Conservation (phyloP, 768 basidiomycete genomes). For the Strobilomyces confusus region DNA sequence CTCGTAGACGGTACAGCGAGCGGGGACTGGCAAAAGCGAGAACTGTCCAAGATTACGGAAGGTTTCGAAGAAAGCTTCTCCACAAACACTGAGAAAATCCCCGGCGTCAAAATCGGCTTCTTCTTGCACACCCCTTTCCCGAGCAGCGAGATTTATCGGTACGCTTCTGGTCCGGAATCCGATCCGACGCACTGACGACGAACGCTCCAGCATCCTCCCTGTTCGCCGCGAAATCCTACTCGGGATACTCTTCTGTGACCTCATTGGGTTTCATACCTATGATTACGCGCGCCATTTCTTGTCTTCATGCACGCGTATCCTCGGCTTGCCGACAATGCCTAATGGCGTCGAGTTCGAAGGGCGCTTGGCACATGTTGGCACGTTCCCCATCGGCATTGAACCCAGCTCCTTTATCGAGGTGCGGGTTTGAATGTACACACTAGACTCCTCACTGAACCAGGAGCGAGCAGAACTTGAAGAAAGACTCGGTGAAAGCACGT, state of each 20-base stretch:
- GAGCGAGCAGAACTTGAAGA: constrained; percentile 62
- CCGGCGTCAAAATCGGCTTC: constrained; percentile 92
- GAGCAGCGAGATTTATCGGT: constrained; percentile 96
- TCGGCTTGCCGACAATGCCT: constrained; percentile 93
- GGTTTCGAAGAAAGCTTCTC: constrained; percentile 52
- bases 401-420: constrained; percentile 87
- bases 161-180: constrained; percentile 27
- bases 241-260: constrained; percentile 91
- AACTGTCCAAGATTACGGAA: constrained; percentile 68
- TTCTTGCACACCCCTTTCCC: constrained; percentile 99
- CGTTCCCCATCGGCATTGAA: constrained; percentile 99
- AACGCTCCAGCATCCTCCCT: constrained; percentile 75
- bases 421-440: constrained; percentile 11
- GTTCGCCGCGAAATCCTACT: constrained; percentile 97
- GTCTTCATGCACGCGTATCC: constrained; percentile 95
- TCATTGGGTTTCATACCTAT: constrained; percentile 99
- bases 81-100: constrained; percentile 37
- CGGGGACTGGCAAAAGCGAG: constrained; percentile 54
- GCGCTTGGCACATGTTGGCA: constrained; percentile 93
- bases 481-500: constrained; percentile 75
- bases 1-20: constrained; percentile 70
- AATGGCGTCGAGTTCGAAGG: constrained; percentile 97
- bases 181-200: constrained; percentile 5
- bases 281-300: constrained; percentile 99
- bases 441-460: background rate